Percentiles rank a stretch among this genome's conserved stretches.
Evolutionary conservation across 116 monocot species (phyloP).

Genomic region (Cymodocea nodosa): DNA sequence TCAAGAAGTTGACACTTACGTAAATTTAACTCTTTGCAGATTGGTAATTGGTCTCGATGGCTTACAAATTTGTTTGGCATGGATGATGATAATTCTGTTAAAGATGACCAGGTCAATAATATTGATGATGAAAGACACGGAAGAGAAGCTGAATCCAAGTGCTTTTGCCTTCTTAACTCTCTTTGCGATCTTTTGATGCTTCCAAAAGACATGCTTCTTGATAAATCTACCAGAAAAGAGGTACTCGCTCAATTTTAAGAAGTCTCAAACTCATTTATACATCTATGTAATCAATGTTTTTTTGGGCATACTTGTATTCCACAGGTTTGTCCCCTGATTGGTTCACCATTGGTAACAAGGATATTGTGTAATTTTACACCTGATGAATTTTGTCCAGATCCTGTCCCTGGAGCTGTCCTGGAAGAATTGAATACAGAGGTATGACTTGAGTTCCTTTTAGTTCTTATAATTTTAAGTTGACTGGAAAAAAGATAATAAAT

Average conservation of each 20-base stretch:
- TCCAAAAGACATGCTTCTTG: conserved; percentile 91
- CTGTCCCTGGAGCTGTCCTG: conserved; percentile 63
- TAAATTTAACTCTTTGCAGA: conserved; percentile 25
- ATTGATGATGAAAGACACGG: conserved; percentile 16
- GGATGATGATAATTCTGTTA: conserved; percentile 38
- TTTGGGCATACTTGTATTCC: not conserved
- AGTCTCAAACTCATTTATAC: no score
- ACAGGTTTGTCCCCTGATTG: conserved; percentile 78
- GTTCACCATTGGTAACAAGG: conserved; percentile 49
- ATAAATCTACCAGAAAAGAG: conserved; percentile 67
- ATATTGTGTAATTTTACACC: conserved; percentile 90
- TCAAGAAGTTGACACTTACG: not conserved
- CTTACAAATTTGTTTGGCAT: conserved; percentile 61
- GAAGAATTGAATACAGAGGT: conserved; percentile 89
- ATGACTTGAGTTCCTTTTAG: conserved; percentile 4
- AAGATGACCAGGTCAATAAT: conserved; percentile 13
- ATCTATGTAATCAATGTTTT: not conserved
- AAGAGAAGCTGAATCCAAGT: conserved; percentile 28
- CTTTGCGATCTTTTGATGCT: conserved; percentile 93
- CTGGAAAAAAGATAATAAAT: not conserved
- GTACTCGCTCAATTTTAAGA: conserved; percentile 9
- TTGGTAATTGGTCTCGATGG: conserved; percentile 92
- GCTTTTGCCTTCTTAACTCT: conserved; percentile 64
- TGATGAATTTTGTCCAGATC: conserved; percentile 94
- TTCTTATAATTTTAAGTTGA: not conserved